Evolutionary conservation across 179 eudicot genomes (phyloP).

Genomic region (Heliamphora pulchella): DNA sequence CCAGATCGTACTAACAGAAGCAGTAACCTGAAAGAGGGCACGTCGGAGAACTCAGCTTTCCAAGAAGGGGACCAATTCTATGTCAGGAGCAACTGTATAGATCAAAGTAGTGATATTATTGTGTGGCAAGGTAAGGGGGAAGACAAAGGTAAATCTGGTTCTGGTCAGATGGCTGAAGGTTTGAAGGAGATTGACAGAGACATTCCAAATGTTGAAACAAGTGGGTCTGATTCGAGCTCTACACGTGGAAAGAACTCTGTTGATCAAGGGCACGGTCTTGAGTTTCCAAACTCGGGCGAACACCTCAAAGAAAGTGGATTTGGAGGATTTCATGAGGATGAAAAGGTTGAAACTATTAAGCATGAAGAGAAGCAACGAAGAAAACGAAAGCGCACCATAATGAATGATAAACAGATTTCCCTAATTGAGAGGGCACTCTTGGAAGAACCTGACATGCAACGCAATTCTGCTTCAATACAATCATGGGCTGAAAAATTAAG

Average conservation of each 20-base stretch:
- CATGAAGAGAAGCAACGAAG: slow-evolving; percentile 51
- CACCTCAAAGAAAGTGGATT: slow-evolving; percentile 26
- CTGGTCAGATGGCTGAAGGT: slow-evolving; percentile 23
- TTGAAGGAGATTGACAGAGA: slow-evolving; percentile 33
- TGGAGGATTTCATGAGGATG: slow-evolving; percentile 40
- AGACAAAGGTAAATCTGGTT: slow-evolving; percentile 23
- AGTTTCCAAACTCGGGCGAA: slow-evolving; percentile 25
- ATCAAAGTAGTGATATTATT: slow-evolving; percentile 26
- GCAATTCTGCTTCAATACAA: slow-evolving; percentile 48
- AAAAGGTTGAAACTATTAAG: slow-evolving; percentile 39
- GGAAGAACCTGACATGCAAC: slow-evolving; percentile 84
- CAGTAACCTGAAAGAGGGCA: slow-evolving; percentile 45
- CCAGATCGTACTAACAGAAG: slow-evolving; percentile 30
- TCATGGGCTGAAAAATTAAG: slow-evolving; percentile 72
- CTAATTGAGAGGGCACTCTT: slow-evolving; percentile 64
- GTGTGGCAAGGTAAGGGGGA: slow-evolving; percentile 27
- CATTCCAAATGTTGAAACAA: slow-evolving; percentile 45
- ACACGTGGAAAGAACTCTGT: slow-evolving; percentile 41
- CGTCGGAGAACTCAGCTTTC: slow-evolving; percentile 45
- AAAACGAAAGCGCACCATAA: slow-evolving; percentile 74
- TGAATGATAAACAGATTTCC: slow-evolving; percentile 70
- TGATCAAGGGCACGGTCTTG: slow-evolving; percentile 33
- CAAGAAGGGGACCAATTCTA: slow-evolving; percentile 37
- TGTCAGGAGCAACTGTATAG: slow-evolving; percentile 24
- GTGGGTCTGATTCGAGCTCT: slow-evolving; percentile 75